Evolutionary conservation across 495 filamentous ascomycete species (phyloP).

Genomic region (Letharia lupina): DNA sequence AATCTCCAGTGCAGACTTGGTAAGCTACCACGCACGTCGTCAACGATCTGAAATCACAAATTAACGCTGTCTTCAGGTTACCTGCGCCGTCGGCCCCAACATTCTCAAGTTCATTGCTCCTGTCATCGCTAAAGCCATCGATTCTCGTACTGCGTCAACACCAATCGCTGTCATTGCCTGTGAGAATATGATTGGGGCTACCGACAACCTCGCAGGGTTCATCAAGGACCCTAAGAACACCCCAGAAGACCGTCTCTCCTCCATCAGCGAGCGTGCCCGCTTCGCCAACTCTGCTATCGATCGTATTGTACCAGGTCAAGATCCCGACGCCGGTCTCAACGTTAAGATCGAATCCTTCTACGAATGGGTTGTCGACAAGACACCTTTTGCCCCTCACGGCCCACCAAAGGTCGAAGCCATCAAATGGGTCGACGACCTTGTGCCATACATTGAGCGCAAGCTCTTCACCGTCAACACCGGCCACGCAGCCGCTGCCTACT

Average conservation of each 20-base stretch:
- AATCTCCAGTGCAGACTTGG: slow-evolving; percentile 76
- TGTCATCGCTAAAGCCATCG: slow-evolving; percentile 84
- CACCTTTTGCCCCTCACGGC: slow-evolving; percentile 58
- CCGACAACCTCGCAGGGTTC: slow-evolving; percentile 69
- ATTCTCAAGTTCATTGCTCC: slow-evolving; percentile 94
- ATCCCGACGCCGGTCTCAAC: slow-evolving; percentile 67
- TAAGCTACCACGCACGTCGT: slow-evolving; percentile 4
- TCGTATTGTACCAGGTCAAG: slow-evolving; percentile 88
- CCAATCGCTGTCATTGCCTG: slow-evolving; percentile 91
- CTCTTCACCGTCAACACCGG: slow-evolving; percentile 98
- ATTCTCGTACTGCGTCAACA: slow-evolving; percentile 56
- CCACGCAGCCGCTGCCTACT: slow-evolving; percentile 95
- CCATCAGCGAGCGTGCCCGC: slow-evolving; percentile 56
- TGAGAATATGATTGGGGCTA: slow-evolving; percentile 92
- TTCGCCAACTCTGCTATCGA: slow-evolving; percentile 98
- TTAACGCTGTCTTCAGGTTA: slow-evolving; percentile 39
- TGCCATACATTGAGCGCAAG: slow-evolving; percentile 97
- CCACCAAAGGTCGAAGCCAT: slow-evolving; percentile 76
- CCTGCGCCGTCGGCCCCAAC: slow-evolving; percentile 92
- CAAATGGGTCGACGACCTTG: slow-evolving; percentile 82
- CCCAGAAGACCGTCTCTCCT: slow-evolving; percentile 45
- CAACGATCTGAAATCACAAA: neutral
- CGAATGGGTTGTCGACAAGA: slow-evolving; percentile 92
- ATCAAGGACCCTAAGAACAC: slow-evolving; percentile 69
- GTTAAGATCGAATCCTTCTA: slow-evolving; percentile 96